Evolutionary conservation across 345 rosid genomes (phyloP).

Genomic region (Citrus reticulata): DNA sequence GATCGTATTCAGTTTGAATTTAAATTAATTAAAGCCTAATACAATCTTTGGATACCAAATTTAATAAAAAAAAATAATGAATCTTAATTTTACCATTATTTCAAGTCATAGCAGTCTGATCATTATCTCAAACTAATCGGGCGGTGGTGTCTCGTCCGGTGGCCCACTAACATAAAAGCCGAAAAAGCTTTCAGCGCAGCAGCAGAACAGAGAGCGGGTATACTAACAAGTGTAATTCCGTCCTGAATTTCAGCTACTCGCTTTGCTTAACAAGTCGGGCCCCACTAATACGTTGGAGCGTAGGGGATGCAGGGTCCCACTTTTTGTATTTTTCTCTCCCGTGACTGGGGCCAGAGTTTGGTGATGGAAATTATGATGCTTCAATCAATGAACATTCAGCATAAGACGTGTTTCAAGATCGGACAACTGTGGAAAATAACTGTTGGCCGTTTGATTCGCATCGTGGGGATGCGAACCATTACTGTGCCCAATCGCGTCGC

Average conservation of each 20-base stretch:
- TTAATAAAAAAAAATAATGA: too few species aligned
- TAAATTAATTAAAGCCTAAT: too few species aligned
- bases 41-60: fast-evolving
- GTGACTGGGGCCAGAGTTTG: neutral
- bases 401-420: neutral
- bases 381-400: neutral
- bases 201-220: neutral
- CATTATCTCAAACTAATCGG: neutral
- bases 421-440: neutral
- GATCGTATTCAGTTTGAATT: fast-evolving
- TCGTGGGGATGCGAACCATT: neutral
- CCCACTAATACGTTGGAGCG: neutral
- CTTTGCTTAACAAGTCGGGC: neutral
- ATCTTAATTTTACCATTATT: neutral
- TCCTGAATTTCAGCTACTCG: slow-evolving; percentile 11
- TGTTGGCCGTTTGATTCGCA: neutral
- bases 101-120: neutral
- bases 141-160: neutral
- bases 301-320: neutral
- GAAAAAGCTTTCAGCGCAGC: neutral
- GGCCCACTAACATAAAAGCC: neutral
- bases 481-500: neutral
- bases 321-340: neutral
- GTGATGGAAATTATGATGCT: slow-evolving; percentile 14
- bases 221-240: neutral